phyloP scores from a whole-genome alignment of 306 rosid species.

The Heteromeles arbutifolia region DNA sequence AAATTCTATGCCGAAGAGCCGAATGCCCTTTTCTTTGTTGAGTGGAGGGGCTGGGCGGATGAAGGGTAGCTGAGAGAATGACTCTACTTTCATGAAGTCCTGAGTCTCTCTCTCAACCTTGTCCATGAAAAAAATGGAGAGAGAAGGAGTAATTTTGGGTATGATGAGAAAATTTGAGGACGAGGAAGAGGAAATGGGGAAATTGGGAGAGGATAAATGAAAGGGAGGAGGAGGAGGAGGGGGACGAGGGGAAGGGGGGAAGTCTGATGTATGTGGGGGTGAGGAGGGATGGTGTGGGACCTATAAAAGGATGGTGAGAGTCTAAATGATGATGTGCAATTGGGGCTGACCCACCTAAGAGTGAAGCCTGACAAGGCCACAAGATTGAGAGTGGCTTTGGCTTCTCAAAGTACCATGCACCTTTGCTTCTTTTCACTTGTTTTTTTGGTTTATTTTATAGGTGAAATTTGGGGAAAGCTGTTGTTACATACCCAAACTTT shows the following conservation, averaged over 20 bases:
- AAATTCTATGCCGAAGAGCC: conserved; percentile 82
- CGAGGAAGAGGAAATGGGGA: background rate
- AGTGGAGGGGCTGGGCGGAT: conserved; percentile 69
- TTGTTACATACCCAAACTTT: background rate
- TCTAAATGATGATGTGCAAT: conserved; percentile 36
- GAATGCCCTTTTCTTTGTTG: conserved; percentile 55
- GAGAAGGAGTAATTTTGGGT: background rate
- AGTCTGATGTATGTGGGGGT: background rate
- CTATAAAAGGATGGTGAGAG: conserved; percentile 42
- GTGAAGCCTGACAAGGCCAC: conserved; percentile 81
- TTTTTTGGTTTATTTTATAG: conserved; percentile 12
- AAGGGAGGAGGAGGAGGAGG: background rate
- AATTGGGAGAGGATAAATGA: background rate
- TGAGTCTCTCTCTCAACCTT: conserved; percentile 69
- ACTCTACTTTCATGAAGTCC: conserved; percentile 90
- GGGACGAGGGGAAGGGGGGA: background rate
- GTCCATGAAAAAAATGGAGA: conserved; percentile 46
- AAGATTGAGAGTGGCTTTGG: conserved; percentile 43
- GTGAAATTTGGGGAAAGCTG: background rate
- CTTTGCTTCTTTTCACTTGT: conserved; percentile 25
- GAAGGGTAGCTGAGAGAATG: conserved; percentile 95
- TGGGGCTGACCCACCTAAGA: conserved; percentile 74
- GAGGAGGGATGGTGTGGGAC: conserved; percentile 39
- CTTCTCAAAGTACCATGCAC: conserved; percentile 59
- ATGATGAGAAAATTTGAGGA: background rate